phyloP scores from a whole-genome alignment of 208 protist genomes.

The Leishmania amazonensis region DNA sequence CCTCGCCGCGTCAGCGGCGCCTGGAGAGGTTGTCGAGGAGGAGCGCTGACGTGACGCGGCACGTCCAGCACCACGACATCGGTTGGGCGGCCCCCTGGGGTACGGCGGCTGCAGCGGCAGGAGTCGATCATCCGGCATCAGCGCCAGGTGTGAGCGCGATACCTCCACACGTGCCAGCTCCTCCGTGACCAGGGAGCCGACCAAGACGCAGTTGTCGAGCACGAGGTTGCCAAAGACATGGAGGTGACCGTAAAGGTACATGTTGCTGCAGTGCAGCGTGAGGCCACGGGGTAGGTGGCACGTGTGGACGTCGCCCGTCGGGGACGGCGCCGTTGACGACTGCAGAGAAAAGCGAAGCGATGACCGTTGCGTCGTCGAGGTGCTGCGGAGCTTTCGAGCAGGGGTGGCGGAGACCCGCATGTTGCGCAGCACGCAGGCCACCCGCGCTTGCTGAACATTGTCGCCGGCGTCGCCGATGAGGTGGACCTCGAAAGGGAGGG shows the following conservation, averaged over 20 bases:
- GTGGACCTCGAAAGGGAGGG: conserved; percentile 16
- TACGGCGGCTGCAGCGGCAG: conserved; percentile 5
- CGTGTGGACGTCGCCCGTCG: conserved; percentile 24
- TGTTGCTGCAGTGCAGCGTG: conserved; percentile 43
- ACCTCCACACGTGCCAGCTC: conserved; percentile 42
- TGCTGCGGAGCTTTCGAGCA: not conserved
- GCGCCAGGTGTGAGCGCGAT: conserved; percentile 35
- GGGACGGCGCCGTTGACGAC: conserved; percentile 26
- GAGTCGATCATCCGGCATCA: conserved; percentile 43
- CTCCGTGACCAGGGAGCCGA: conserved; percentile 56
- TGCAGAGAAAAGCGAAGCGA: conserved; percentile 22
- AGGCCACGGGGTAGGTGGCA: conserved; percentile 43
- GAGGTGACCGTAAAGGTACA: conserved; percentile 62
- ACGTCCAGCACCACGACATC: not conserved
- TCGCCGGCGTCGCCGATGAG: conserved; percentile 10
- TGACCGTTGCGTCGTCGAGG: not conserved
- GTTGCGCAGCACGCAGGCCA: conserved; percentile 32
- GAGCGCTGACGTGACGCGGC: not conserved
- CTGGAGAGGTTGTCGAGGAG: not conserved
- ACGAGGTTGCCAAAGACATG: conserved; percentile 53
- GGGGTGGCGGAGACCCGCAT: conserved; percentile 20
- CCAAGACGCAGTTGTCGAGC: conserved; percentile 60
- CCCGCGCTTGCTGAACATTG: not conserved
- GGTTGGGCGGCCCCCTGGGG: not conserved
- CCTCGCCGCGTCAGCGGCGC: not conserved